A percentile compares a stretch with the other conserved stretches of the same genome.
These are phyloP conservation scores for Sporothrix protearum DNA, from an alignment of 2,329 filamentous ascomycete genomes.

Conservation along the genomic window DNA sequence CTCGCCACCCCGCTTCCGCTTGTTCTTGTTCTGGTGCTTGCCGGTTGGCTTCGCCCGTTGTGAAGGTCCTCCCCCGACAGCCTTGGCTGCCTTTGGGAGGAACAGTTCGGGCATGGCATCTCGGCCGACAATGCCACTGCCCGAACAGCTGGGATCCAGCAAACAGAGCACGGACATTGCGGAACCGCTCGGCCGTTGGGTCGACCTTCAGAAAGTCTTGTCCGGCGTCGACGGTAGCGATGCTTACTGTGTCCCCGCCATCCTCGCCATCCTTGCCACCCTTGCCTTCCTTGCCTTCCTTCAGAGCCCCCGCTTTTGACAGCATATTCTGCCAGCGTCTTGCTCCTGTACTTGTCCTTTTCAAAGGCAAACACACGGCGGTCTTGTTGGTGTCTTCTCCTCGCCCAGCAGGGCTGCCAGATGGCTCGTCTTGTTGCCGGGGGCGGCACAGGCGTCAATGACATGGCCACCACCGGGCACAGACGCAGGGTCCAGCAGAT, in stretches of 20 bases:
- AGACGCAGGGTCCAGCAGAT: slow-evolving; percentile 67
- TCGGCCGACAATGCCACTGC: slow-evolving; percentile 87
- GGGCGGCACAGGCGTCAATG: slow-evolving; percentile 90
- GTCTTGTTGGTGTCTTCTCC: slow-evolving; percentile 22
- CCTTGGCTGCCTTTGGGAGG: slow-evolving; percentile 45
- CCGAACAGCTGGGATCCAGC: slow-evolving; percentile 91
- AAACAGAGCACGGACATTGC: slow-evolving; percentile 75
- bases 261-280: slow-evolving; percentile 36
- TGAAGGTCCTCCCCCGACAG: not conserved
- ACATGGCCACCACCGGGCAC: slow-evolving; percentile 59
- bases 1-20: slow-evolving; percentile 42
- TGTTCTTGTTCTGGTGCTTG: slow-evolving; percentile 36
- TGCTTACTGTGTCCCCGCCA: slow-evolving; percentile 41
- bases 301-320: slow-evolving; percentile 62
- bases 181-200: slow-evolving; percentile 58
- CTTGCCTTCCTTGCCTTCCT: slow-evolving; percentile 27
- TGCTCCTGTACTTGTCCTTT: slow-evolving; percentile 66
- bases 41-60: slow-evolving; percentile 12
- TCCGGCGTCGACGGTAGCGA: slow-evolving; percentile 66
- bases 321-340: slow-evolving; percentile 82
- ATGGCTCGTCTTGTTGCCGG: slow-evolving; percentile 97
- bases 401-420: slow-evolving; percentile 68
- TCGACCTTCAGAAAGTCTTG: slow-evolving; percentile 80
- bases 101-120: slow-evolving; percentile 71
- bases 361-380: slow-evolving; percentile 70